Percentiles rank a stretch among this genome's conserved stretches.
These are phyloP conservation scores for Neoarthrinium moseri DNA, from an alignment of 2,329 filamentous ascomycete species.

Conservation along the genomic window DNA sequence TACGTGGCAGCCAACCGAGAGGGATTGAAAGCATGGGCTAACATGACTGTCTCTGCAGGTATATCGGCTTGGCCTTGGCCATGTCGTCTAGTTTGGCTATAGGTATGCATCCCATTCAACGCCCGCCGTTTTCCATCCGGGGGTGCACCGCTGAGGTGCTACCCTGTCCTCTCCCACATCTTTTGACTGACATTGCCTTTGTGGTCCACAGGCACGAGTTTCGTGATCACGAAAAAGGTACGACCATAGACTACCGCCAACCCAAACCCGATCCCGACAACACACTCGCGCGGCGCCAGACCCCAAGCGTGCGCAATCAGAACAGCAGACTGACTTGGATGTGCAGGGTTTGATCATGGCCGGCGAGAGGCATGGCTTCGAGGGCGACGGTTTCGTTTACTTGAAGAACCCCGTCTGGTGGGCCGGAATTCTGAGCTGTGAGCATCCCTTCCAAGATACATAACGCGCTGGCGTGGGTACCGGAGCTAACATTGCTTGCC, in stretches of 20 bases:
- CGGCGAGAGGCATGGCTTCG: conserved; percentile 88
- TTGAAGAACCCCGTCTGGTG: conserved; percentile 96
- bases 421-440: conserved; percentile 88
- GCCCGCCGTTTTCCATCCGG: conserved; percentile 2
- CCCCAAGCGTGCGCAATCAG: conserved; percentile 13
- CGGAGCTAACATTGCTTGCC: not conserved
- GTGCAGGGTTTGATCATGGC: conserved; percentile 82
- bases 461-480: too few species aligned
- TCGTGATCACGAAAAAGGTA: conserved; percentile 99
- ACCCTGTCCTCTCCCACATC: not conserved
- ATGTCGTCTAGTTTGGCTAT: conserved; percentile 74
- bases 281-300: not conserved
- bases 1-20: not conserved
- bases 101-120: conserved; percentile 50
- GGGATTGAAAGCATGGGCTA: conserved; percentile 21
- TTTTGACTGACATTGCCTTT: conserved; percentile 14
- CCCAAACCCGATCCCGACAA: not conserved
- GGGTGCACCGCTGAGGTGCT: conserved; percentile 8
- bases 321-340: conserved; percentile 4
- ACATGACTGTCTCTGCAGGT: conserved; percentile 48
- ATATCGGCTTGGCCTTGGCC: conserved; percentile 74
- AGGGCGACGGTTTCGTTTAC: conserved; percentile 94
- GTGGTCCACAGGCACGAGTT: conserved; percentile 72
- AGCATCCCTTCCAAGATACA: conserved; percentile 29
- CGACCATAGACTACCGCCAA: conserved; percentile 20